Conservation (phyloP, 2,329 filamentous ascomycete genomes). For the Arthrobotrys sinensis region DNA sequence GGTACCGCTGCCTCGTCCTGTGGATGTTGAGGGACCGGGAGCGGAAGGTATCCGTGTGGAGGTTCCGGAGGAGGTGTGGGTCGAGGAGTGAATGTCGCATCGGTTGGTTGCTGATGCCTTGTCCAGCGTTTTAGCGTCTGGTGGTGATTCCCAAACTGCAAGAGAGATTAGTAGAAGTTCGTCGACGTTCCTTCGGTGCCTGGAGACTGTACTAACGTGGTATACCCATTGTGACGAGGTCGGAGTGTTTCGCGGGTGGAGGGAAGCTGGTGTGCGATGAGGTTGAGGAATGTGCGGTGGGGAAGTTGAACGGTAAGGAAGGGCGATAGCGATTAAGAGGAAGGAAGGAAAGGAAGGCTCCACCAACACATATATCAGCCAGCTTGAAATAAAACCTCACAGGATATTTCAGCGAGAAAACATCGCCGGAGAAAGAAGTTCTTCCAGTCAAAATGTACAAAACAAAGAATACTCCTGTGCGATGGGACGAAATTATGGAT, state of each 20-base stretch:
- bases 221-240: slow-evolving; percentile 51
- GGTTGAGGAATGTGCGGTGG: slow-evolving; percentile 28
- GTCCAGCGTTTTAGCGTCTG: slow-evolving; percentile 58
- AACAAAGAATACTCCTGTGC: not conserved
- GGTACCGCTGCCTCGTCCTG: slow-evolving; percentile 26
- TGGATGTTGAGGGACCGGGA: slow-evolving; percentile 39
- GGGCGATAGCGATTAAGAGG: not conserved
- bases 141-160: slow-evolving; percentile 60
- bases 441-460: not conserved
- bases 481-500: slow-evolving; percentile 32
- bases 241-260: slow-evolving; percentile 1
- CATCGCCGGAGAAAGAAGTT: not conserved
- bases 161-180: slow-evolving; percentile 18
- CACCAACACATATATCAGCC: slow-evolving; percentile 18
- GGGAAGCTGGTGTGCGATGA: slow-evolving; percentile 30
- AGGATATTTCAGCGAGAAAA: not conserved
- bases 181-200: not conserved
- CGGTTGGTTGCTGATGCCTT: slow-evolving; percentile 58
- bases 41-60: slow-evolving; percentile 45
- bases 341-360: not conserved
- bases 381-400: not conserved
- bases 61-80: slow-evolving; percentile 55
- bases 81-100: slow-evolving; percentile 49
- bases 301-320: slow-evolving; percentile 9
- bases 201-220: slow-evolving; percentile 42